Conservation (phyloP, 805 yeast genomes). For the Cephaloascus fragrans region DNA sequence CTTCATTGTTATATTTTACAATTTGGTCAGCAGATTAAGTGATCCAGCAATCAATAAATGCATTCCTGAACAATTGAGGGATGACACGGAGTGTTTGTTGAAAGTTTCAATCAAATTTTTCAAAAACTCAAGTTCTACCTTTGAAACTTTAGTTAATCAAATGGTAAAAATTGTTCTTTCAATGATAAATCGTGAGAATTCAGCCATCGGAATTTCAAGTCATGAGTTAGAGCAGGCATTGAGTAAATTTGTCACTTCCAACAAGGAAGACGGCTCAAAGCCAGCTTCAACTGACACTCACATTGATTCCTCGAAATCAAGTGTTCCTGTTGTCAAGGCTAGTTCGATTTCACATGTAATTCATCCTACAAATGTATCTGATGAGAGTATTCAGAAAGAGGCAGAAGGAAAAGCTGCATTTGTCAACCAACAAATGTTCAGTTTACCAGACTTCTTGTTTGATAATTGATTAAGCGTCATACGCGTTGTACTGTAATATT, state of each 20-base stretch:
- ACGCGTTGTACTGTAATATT: too few species aligned
- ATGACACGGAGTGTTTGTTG: not conserved
- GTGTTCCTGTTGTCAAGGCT: not conserved
- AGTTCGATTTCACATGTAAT: too few species aligned
- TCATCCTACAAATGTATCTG: too few species aligned
- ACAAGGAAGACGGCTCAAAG: too few species aligned
- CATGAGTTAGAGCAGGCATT: too few species aligned
- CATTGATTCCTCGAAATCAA: too few species aligned
- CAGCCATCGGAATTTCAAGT: not conserved
- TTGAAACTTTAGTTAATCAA: not conserved
- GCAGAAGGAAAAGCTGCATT: too few species aligned
- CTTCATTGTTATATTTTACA: not conserved
- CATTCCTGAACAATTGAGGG: not conserved
- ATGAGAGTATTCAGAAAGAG: too few species aligned
- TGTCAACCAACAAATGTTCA: not conserved
- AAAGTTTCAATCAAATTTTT: not conserved
- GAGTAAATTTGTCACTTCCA: too few species aligned
- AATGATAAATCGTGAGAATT: not conserved
- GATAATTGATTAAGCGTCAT: too few species aligned
- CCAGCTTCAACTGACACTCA: too few species aligned
- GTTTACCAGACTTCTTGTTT: not conserved
- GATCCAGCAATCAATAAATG: not conserved
- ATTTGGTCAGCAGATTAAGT: not conserved
- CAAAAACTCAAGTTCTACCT: not conserved
- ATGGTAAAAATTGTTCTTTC: not conserved